phyloP scores from a whole-genome alignment of 768 basidiomycete species.

The Leccinum obscurum region DNA sequence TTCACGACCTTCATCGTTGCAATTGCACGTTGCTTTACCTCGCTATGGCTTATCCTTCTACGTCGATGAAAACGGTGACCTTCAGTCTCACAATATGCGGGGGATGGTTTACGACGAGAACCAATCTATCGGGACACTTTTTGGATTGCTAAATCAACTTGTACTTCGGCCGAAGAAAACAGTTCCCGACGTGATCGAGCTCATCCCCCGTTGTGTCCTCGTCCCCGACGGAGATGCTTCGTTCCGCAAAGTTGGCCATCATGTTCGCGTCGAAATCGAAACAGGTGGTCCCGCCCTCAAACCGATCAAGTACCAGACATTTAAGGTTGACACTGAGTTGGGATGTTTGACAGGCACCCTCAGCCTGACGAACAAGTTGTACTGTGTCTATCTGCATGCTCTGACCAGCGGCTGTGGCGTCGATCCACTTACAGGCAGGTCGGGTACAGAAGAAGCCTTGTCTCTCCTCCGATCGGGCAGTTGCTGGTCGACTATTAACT shows the following conservation, averaged over 20 bases:
- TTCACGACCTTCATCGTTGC: background rate
- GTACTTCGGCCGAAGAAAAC: conserved; percentile 34
- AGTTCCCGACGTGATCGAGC: background rate
- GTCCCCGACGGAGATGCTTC: conserved; percentile 36
- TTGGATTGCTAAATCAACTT: conserved; percentile 43
- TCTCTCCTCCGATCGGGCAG: conserved; percentile 37
- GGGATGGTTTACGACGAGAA: conserved; percentile 39
- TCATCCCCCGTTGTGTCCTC: conserved; percentile 28
- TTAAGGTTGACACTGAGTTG: conserved; percentile 31
- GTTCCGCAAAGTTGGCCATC: conserved; percentile 6
- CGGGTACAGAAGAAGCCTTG: conserved; percentile 46
- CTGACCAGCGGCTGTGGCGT: conserved; percentile 39
- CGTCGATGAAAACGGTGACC: conserved; percentile 27
- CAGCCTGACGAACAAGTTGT: conserved; percentile 32
- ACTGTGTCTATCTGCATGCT: conserved; percentile 44
- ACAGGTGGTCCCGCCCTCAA: background rate
- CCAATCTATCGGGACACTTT: conserved; percentile 43
- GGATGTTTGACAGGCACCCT: conserved; percentile 28
- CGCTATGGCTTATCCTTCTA: conserved; percentile 42
- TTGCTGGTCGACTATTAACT: conserved; percentile 39
- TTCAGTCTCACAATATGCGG: conserved; percentile 41
- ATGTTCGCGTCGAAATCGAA: conserved; percentile 10
- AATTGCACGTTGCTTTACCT: conserved; percentile 36
- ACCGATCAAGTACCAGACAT: conserved; percentile 26
- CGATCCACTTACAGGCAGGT: conserved; percentile 46